Base-by-base conservation (phyloP, 2,329 filamentous ascomycete genomes). In the Gremmenia infestans region DNA sequence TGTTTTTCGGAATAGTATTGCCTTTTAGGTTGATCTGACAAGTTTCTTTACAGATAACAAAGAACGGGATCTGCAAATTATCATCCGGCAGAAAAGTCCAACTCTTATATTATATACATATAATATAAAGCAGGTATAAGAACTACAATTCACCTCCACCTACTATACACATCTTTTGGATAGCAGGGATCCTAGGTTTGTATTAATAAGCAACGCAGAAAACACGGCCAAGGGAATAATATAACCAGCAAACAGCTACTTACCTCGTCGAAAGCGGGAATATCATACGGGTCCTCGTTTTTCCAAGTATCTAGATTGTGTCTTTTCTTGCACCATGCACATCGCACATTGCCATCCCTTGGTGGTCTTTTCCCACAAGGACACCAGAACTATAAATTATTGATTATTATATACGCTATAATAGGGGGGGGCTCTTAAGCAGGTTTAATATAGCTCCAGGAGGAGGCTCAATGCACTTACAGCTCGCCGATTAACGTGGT, bases 241-340 rank as follows among this genome's bases (percentile, higher is more conserved):
- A 15, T 28, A 6, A 23, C 40, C 28, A 23, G 6, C 5, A 36
- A 8, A 19, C 43, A 11, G 22, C n/a, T 37, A 48, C 58, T 58
- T 39, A 58, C 58, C 15, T 56, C 52, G 36, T 58, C 55, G 52
- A 60, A 58, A 56, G 51, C 50, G 12, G 58, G 58, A n/a, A 58
- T 60, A 4, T 19, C 5, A 42, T 40, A 3, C 19, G 40, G 19
- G 19, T 52, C 23, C 19, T 48, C 58, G 12, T 46, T 28, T 12
- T 28, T 48, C 57, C 50, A 57, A 32, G 49, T 57, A 36, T 53
- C 32, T 8, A 53, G 32, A 53, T 55, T 52, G 25, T 61, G 54
- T 52, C 49, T 59, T 56, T 50, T 61, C 46, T 54, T 55, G 45
- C 59, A 59, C 57, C 59, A 61, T 3, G 50, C 7, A 55, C 59